These are phyloP conservation scores for Neurospora sp. DNA, from an alignment of 2,329 filamentous ascomycete species.

Conservation along the genomic window DNA sequence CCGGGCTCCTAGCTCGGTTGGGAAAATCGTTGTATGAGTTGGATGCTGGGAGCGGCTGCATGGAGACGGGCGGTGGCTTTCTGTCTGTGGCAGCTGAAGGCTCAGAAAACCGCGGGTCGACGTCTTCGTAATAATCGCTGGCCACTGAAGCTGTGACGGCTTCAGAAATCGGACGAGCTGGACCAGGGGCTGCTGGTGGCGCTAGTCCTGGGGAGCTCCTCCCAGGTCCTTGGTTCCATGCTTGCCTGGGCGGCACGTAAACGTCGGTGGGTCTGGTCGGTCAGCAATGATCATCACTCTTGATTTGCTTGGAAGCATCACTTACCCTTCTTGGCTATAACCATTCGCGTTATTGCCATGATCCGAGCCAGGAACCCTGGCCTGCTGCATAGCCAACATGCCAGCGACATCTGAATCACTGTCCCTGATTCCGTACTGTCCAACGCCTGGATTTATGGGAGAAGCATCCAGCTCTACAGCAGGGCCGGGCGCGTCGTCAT, in stretches of 20 bases:
- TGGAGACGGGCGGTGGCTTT: conserved; percentile 19
- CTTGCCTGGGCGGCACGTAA: conserved; percentile 47
- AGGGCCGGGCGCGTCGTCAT: conserved; percentile 43
- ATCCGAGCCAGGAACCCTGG: conserved; percentile 23
- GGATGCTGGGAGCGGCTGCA: conserved; percentile 16
- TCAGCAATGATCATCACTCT: conserved; percentile 14
- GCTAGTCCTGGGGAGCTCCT: conserved; percentile 35
- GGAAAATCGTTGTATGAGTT: conserved; percentile 26
- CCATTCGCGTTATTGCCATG: conserved; percentile 52
- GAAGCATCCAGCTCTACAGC: conserved; percentile 74
- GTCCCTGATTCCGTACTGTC: conserved; percentile 43
- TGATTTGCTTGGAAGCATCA: conserved; percentile 17
- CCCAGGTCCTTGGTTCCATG: conserved; percentile 40
- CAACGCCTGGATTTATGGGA: conserved; percentile 43
- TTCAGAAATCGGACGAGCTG: conserved; percentile 28
- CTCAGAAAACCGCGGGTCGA: conserved; percentile 76
- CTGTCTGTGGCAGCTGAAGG: conserved; percentile 19
- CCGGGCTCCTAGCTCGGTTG: conserved; percentile 55
- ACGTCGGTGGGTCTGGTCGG: conserved; percentile 34
- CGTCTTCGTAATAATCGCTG: conserved; percentile 77
- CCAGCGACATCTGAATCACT: conserved; percentile 64
- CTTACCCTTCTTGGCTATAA: conserved; percentile 68
- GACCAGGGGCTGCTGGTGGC: conserved; percentile 30
- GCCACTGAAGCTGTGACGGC: conserved; percentile 18
- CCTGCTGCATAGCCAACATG: conserved; percentile 63